Base-by-base conservation (phyloP, 176 grass and related monocot genomes). In the Oryza australiensis region DNA sequence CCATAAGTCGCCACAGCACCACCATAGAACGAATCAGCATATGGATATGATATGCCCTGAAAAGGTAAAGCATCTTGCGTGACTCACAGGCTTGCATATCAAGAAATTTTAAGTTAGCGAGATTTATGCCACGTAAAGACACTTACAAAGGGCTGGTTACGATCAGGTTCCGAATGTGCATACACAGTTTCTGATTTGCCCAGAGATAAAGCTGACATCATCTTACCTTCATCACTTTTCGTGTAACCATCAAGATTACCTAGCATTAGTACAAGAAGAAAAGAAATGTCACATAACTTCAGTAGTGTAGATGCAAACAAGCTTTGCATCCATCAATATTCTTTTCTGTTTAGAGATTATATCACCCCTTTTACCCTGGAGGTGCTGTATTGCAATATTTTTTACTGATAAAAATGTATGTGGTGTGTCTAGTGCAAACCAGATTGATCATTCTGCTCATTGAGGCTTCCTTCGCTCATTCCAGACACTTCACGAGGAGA, bases 1-100 rank as follows among this genome's bases (percentile, higher is more conserved):
- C 88, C 90, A 83, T 93, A 94, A 41, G 90, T 76, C 13, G 91
- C 60, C 77, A 99, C 43, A 16, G 84, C 45, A 20, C 83, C 87
- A 83, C 87, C 80, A 75, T 86, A 99, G 77, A 80, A 89, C 27
- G 87, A 75, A 82, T 99, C 93, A 66, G 29, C 78, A 90, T 94
- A 99, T 5, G 96, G 89, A 83, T 90, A 99, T 65, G 93, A 83
- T 24, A 94, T 73, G 26, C 85, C 91, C 96, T 99, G 90, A 74
- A 88, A 89, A 81, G 34, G 76, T 66, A 41, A 88, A 62, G 51
- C 67, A 85, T 77, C 72, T 53, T 34, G 46, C 20, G 12, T 78
- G 62, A 77, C 64, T 87, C 33, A 89, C 38, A 77, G 26, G 62
- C 23, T 66, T 74, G 24, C 42, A 26, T 35, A 86, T 42, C 46